Evolutionary conservation across 352 stramenopile species (phyloP).

Genomic region (Globisporangium yorkense): DNA sequence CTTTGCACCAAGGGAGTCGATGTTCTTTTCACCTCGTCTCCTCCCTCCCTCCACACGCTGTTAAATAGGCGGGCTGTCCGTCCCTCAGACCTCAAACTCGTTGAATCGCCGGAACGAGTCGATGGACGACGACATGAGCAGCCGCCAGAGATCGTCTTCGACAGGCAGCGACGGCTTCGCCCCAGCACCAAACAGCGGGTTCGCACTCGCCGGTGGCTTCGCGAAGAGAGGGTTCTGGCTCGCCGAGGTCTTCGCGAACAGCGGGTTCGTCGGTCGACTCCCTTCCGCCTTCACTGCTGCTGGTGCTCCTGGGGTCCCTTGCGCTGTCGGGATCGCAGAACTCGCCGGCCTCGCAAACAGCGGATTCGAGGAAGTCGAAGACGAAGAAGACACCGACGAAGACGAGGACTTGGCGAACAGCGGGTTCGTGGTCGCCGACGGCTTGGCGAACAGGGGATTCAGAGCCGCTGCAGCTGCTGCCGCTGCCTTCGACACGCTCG

Average conservation of each 20-base stretch:
- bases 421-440: neutral
- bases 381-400: neutral
- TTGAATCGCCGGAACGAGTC: constrained; percentile 35
- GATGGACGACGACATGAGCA: constrained; percentile 73
- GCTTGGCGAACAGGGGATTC: constrained; percentile 7
- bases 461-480: neutral
- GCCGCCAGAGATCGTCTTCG: constrained; percentile 64
- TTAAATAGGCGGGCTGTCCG: neutral
- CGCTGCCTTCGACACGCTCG: neutral
- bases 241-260: constrained; percentile 14
- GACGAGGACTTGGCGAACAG: constrained; percentile 1
- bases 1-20: no score
- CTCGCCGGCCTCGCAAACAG: constrained; percentile 14
- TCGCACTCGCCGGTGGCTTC: constrained; percentile 8
- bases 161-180: constrained; percentile 2
- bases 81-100: constrained; percentile 28
- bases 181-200: constrained; percentile 18
- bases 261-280: constrained; percentile 11
- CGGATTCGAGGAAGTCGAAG: constrained; percentile 10
- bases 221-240: constrained; percentile 23
- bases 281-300: constrained; percentile 6
- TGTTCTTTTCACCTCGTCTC: no score
- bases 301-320: neutral
- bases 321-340: no score
- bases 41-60: neutral